Percentiles rank a stretch among this genome's conserved stretches.
These are phyloP conservation scores for Nicotiana rustica DNA, from an alignment of 305 asterid species.

Conservation along the genomic window DNA sequence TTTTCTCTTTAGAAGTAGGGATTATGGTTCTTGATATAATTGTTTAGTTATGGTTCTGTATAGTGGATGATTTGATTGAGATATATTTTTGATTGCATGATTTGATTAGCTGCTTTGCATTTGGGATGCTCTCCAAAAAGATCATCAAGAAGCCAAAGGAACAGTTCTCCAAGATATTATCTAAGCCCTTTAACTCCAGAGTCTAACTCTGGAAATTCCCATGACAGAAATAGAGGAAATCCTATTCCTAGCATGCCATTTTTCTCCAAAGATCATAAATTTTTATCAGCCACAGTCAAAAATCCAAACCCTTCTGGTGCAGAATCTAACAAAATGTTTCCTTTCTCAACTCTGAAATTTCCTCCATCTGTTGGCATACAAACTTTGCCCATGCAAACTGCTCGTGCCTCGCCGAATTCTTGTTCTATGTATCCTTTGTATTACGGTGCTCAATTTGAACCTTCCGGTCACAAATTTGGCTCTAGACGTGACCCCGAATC, in stretches of 20 bases:
- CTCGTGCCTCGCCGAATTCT: conserved; percentile 46
- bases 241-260: conserved; percentile 46
- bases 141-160: conserved; percentile 79
- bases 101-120: conserved; percentile 77
- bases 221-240: conserved; percentile 44
- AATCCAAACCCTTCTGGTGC: conserved; percentile 42
- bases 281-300: conserved; percentile 33
- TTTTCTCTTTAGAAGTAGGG: too few relatives aligned
- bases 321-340: conserved; percentile 37
- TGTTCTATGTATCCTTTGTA: conserved; percentile 74
- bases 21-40: conserved; percentile 13
- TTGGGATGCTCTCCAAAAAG: conserved; percentile 91
- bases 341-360: conserved; percentile 39
- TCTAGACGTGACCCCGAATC: conserved; percentile 40
- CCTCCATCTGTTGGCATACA: conserved; percentile 41
- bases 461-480: conserved; percentile 38
- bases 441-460: conserved; percentile 47
- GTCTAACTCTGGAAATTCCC: conserved; percentile 44
- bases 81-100: conserved; percentile 33
- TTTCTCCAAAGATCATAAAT: conserved; percentile 45
- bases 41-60: background rate
- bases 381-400: conserved; percentile 38
- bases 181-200: conserved; percentile 58
- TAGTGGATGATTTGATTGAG: background rate
- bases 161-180: conserved; percentile 64